Conservation (phyloP, 1,139 yeast species). For the Suhomyces guaymorum region DNA sequence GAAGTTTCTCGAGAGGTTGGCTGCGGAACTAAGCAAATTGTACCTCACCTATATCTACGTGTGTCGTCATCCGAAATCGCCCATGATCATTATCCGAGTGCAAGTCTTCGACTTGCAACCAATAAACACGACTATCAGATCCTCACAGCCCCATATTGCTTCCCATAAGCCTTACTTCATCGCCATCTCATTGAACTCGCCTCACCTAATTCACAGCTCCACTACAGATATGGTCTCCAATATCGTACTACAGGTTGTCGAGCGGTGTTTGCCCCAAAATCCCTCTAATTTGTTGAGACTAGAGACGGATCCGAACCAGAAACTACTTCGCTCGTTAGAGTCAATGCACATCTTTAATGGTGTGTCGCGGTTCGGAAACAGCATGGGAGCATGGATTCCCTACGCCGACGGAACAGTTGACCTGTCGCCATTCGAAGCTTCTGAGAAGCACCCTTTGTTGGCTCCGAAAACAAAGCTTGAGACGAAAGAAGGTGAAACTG, state of each 20-base stretch:
- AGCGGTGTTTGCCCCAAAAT: slow-evolving; percentile 49
- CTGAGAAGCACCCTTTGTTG: slow-evolving; percentile 32
- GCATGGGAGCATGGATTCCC: slow-evolving; percentile 69
- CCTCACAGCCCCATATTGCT: slow-evolving; percentile 40
- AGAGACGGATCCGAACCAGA: slow-evolving; percentile 31
- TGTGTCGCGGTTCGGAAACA: slow-evolving; percentile 55
- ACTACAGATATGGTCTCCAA: slow-evolving; percentile 48
- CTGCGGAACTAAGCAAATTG: slow-evolving; percentile 48
- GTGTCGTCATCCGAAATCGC: slow-evolving; percentile 64
- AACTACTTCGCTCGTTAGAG: slow-evolving; percentile 55
- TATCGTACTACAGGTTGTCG: slow-evolving; percentile 60
- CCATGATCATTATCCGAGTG: slow-evolving; percentile 60
- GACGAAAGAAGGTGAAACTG: slow-evolving; percentile 10
- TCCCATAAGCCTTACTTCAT: slow-evolving; percentile 64
- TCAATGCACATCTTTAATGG: slow-evolving; percentile 61
- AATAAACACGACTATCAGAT: slow-evolving; percentile 17
- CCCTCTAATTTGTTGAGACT: slow-evolving; percentile 31
- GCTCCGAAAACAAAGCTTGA: slow-evolving; percentile 14
- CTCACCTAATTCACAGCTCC: slow-evolving; percentile 62
- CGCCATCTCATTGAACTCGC: slow-evolving; percentile 68
- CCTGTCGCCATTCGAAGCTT: slow-evolving; percentile 54
- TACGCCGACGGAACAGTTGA: slow-evolving; percentile 70
- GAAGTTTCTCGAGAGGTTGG: slow-evolving; percentile 48
- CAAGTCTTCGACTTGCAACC: slow-evolving; percentile 63
- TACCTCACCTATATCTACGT: slow-evolving; percentile 63